Base-by-base conservation (phyloP, 139 green algal species). In the Asterochloris erici region DNA sequence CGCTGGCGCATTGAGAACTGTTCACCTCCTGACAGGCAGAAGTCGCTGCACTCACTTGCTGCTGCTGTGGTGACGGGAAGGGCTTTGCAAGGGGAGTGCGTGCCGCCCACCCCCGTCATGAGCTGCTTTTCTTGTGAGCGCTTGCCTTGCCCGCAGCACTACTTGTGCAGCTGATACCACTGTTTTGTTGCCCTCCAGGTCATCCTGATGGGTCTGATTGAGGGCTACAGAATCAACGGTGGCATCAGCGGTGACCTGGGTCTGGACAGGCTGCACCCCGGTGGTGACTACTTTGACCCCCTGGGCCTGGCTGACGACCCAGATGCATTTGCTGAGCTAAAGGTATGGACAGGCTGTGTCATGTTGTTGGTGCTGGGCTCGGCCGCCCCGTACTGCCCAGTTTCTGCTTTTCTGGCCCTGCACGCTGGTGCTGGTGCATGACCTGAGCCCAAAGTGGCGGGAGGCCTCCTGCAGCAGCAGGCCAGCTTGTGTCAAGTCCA, bases 301-400 rank as follows among this genome's bases (percentile, higher is more conserved):
- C 88, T 98, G 84, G 94, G 94, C 81, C 93, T 98, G 86, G 95
- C 95, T 91, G 95, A 98, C 89, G 95, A 98, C 94, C 95, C 95
- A 79, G 94, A 97, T 86, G 93, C 93, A 85, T 91, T 97, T 68
- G 91, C 94, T 79, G 93, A 97, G 91, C 92, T 96, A 63, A 93
- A 92, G 85, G 88, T 93, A 77, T 6, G 6, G 38, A 54, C 38
- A 54, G 38, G 38, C 38, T 54, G 38, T 54, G 73, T 76, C 91
- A 24, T 69, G n/a, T n/a, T n/a, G n/a, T n/a, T n/a, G n/a, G n/a
- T n/a, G n/a, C n/a, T n/a, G n/a, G n/a, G n/a, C n/a, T n/a, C n/a
- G n/a, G n/a, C n/a, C n/a, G n/a, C n/a, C n/a, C n/a, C n/a, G n/a
- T n/a, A n/a, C n/a, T n/a, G n/a, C n/a, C n/a, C n/a, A n/a, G n/a